Percentiles rank a stretch among this genome's conserved stretches.
Evolutionary conservation across 2,329 filamentous ascomycete species (phyloP).

Genomic region (Fusarium sublunatum): DNA sequence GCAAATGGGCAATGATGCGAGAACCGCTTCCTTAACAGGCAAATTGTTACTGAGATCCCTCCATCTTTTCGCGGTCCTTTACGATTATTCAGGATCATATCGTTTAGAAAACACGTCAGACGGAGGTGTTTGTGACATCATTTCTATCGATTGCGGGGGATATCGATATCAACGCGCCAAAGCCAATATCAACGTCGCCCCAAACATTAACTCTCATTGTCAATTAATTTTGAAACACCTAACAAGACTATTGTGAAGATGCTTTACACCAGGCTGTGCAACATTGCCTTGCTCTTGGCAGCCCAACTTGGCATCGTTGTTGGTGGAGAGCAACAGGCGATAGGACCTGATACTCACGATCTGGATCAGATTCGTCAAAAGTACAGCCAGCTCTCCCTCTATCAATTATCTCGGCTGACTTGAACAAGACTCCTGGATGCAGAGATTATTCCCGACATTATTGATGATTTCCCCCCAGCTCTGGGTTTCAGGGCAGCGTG

Average conservation of each 20-base stretch:
- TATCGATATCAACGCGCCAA: background rate
- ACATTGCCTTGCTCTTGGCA: background rate
- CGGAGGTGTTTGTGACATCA: slow-evolving; percentile 24
- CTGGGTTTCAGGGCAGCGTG: slow-evolving; percentile 26
- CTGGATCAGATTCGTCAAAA: slow-evolving; percentile 19
- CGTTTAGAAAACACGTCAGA: slow-evolving; percentile 17
- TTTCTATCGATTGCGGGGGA: slow-evolving; percentile 23
- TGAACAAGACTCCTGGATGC: slow-evolving; percentile 10
- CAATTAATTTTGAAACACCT: background rate
- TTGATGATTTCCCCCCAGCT: slow-evolving; percentile 36
- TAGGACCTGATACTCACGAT: background rate
- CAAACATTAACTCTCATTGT: background rate
- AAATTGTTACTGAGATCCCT: too few species aligned
- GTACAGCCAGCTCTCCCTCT: background rate
- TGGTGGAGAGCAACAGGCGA: background rate
- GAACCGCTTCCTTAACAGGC: too few species aligned
- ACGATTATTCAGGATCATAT: too few species aligned
- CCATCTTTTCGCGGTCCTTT: too few species aligned
- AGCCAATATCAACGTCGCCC: background rate
- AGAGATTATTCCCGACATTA: slow-evolving; percentile 33
- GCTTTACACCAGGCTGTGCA: background rate
- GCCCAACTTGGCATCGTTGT: background rate
- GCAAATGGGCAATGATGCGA: too few species aligned
- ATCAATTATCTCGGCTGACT: fast-evolving
- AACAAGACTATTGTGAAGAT: background rate